Base-by-base conservation (phyloP, 352 stramenopile genomes). In the Pythium guiyangense region DNA sequence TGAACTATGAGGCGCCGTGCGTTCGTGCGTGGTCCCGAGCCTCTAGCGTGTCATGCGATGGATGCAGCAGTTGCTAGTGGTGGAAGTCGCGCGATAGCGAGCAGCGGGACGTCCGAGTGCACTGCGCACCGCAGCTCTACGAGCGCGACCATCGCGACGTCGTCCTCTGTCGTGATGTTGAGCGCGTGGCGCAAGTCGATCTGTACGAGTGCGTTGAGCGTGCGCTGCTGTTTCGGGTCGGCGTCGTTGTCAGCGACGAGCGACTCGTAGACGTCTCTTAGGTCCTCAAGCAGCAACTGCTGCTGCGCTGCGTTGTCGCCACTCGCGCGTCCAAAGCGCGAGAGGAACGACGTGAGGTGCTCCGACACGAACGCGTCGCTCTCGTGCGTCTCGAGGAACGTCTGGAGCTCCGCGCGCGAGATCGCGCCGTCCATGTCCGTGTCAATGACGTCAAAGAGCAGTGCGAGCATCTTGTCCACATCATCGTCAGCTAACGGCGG, bases 371-470 rank as follows among this genome's bases (percentile, higher is more conserved):
- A 1, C 2, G 45, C 17, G 8, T 54, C 6, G 10, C 35, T 55
- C 43, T 83, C 66, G 18, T 67, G 52, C 1, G 50, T 20, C 10
- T 66, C 52, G 17, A 78, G 37, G 52, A 85, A 77, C 8, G 49
- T 35, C 2, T 27, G 10, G 6, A 84, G 55, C 34, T 86, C 66
- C 1, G 34, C 34, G 0, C 42, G 37, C 1, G 63, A 65, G 46
- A 84, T 42, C 18, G 48, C 27, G 12, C 67, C 69, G 34, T 83
- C 59, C 61, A 74, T 69, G 34, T 83, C 62, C 11, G 60, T 52
- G 22, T 88, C 78, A 20, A 88, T 59, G 45, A 67, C 75, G 15
- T 72, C 54, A 25, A 86, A 84, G 31, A 73, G 48, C 17, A 85
- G 61, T 40, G 66, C 49, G 26, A 84, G 26, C 27, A 81, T 84